Evolutionary conservation across 2,329 filamentous ascomycete genomes (phyloP).

Genomic region (Westerdykella aurantiaca): DNA sequence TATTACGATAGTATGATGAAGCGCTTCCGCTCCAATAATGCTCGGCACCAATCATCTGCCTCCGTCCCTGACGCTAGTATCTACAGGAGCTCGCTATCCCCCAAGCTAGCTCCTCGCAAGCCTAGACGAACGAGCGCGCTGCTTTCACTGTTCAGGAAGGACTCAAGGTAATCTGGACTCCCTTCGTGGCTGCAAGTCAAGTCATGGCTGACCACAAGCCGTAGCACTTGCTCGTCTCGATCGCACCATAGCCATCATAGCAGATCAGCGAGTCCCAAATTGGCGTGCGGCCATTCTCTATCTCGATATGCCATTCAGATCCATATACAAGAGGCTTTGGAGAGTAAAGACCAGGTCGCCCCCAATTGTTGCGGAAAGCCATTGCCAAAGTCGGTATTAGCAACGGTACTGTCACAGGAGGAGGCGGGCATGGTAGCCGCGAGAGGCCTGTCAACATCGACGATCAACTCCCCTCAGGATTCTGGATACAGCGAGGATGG

Average conservation of each 20-base stretch:
- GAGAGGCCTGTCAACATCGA: slow-evolving; percentile 11
- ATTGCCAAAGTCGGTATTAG: slow-evolving; percentile 37
- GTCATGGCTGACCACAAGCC: slow-evolving; percentile 12
- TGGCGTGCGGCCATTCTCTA: slow-evolving; percentile 29
- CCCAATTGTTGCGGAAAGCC: slow-evolving; percentile 40
- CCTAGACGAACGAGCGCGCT: slow-evolving; percentile 21
- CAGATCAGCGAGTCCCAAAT: slow-evolving; percentile 20
- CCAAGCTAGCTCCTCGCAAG: slow-evolving; percentile 14
- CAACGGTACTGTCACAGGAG: slow-evolving; percentile 34
- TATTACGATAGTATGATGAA: slow-evolving; percentile 14
- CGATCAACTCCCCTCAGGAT: slow-evolving; percentile 14
- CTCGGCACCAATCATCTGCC: slow-evolving; percentile 21
- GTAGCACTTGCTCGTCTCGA: slow-evolving; percentile 22
- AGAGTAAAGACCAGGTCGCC: slow-evolving; percentile 22
- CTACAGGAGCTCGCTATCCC: slow-evolving; percentile 10
- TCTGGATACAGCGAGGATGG: slow-evolving; percentile 26
- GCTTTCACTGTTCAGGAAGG: slow-evolving; percentile 30
- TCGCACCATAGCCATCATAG: slow-evolving; percentile 20
- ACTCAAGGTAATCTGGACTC: slow-evolving; percentile 22
- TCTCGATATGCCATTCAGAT: slow-evolving; percentile 22
- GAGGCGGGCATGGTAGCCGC: slow-evolving; percentile 30
- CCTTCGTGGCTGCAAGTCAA: background rate
- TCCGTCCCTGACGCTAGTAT: slow-evolving; percentile 17
- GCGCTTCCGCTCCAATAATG: slow-evolving; percentile 8
- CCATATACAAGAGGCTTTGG: slow-evolving; percentile 33